Evolutionary conservation across 1,284 basidiomycete genomes (phyloP), one percentile per base, ranked within the genome.

Genomic region (Phylloporus gajari): DNA sequence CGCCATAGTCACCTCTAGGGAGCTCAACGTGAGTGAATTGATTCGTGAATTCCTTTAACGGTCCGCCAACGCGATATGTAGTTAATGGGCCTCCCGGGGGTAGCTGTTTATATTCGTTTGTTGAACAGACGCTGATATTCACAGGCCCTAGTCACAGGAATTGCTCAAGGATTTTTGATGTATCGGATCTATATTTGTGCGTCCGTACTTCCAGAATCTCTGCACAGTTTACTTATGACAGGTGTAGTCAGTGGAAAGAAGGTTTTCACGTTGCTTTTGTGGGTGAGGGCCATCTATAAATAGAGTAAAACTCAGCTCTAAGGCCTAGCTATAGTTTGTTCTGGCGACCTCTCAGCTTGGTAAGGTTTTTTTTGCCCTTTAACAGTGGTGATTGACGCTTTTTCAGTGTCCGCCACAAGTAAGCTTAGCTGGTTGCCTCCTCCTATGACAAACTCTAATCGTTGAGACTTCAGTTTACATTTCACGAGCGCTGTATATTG

Each of bases 101-200:
- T 78, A 65, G 19, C 2, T 6, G 0, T n/a, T 25, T 21, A 35
- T 17, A 53, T 48, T 27, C 5, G 12, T 27, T 23, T 11, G 17
- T 9, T 8, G 5, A 42, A 15, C 0, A 11, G 21, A 5, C 42
- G 23, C 30, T 68, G 9, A 71, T 48, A 13, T 21, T 8, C n/a
- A 15, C 42, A 79, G 77, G 12, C 21, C 1, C 5, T 70, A 7
- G 71, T 70, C 3, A 30, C 72, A 25, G 8, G 71, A 2, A 32
- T 30, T 9, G 25, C 68, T 0, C 72, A 74, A 27, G 68, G 67
- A 8, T 75, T 75, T 66, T 72, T 75, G 21, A 58, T 72, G 17
- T 48, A 77, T 59, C 75, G 75, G 42, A 58, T 79, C 17, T 76
- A 70, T 8, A 1, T 73, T 1, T 67, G 76, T 76, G 35, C n/a